Percentiles rank a stretch among this genome's conserved stretches.
Conservation (phyloP, 2,329 filamentous ascomycete genomes). For the Endoconidiophora polonica region DNA sequence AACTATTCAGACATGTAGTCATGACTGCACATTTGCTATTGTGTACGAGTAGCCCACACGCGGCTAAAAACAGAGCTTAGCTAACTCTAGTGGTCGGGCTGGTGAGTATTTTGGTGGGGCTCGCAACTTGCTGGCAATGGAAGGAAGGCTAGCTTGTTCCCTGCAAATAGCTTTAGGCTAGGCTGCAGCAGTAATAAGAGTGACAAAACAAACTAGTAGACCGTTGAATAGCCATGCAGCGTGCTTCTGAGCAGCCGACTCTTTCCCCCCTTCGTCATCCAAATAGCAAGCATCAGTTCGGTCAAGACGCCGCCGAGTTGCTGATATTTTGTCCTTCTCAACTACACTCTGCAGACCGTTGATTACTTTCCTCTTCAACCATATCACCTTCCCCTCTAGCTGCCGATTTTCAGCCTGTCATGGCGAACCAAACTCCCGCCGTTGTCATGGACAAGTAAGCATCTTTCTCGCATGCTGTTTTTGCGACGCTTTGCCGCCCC, state of each 20-base stretch:
- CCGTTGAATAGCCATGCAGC: neutral
- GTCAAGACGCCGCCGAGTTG: neutral
- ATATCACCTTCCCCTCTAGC: neutral
- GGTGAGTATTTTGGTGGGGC: slow-evolving; percentile 11
- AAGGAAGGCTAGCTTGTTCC: slow-evolving; percentile 9
- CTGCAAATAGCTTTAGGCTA: too few relatives aligned
- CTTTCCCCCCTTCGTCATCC: slow-evolving; percentile 11
- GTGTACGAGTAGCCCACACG: too few relatives aligned
- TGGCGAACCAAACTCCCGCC: slow-evolving; percentile 98
- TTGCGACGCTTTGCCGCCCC: slow-evolving; percentile 4
- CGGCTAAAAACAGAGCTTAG: neutral
- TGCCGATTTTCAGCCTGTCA: slow-evolving; percentile 24
- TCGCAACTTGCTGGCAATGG: slow-evolving; percentile 3
- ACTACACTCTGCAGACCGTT: neutral
- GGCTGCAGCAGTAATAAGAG: neutral
- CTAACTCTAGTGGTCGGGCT: neutral
- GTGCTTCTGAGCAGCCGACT: too few relatives aligned
- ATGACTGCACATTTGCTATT: slow-evolving; percentile 8
- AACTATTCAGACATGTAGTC: too few relatives aligned
- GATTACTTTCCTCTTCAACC: neutral
- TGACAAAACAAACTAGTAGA: slow-evolving; percentile 1
- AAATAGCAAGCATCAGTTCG: slow-evolving; percentile 2
- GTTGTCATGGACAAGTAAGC: slow-evolving; percentile 99
- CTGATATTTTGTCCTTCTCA: neutral
- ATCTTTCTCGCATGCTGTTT: slow-evolving; percentile 15